Evolutionary conservation across 306 rosid genomes (phyloP), one percentile per base, ranked within the genome.

Genomic region (Canavalia gladiata): DNA sequence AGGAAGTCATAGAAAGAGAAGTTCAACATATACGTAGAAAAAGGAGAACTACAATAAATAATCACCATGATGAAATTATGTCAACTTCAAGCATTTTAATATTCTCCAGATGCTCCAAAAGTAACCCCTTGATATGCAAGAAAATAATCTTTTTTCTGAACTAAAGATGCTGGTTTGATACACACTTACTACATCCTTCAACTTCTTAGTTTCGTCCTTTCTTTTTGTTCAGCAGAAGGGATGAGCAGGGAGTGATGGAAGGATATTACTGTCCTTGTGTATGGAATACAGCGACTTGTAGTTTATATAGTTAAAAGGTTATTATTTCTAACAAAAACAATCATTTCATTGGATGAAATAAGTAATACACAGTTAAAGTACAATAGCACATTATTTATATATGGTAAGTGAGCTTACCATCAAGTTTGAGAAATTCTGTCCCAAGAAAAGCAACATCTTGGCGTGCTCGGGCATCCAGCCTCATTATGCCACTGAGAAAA

Each of bases 381-480:
- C 75, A 75, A 81, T 50, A 54, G 8, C 55, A 29, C 56, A 75
- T 47, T 58, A 37, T 52, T 58, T 79, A 49, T 80, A 54, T 65
- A 66, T 64, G 35, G 57, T 8, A 25, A 72, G 65, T 63, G 72
- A 75, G 29, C 86, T 88, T 78, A 95, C 99, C 97, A 75, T 95
- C 95, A 66, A 95, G 97, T 81, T 93, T 93, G 75, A 93, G 97
- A 84, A 95, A 91, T 81, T 86, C 78, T 6, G 94, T 87, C 86
- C 95, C 99, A 72, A 95, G 93, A 75, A 95, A 86, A 74, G 99
- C 94, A 82, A 95, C 87, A 78, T 86, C 97, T 90, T 90, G 97
- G 51, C 97, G 94, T 7, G 87, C 99, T 72, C 91, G 95, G 34
- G 95, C 97, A 87, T 95, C 90, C 88, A 93, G 78, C 73, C 95